Conservation (phyloP, 306 rosid genomes). For the Acacia crassicarpa region DNA sequence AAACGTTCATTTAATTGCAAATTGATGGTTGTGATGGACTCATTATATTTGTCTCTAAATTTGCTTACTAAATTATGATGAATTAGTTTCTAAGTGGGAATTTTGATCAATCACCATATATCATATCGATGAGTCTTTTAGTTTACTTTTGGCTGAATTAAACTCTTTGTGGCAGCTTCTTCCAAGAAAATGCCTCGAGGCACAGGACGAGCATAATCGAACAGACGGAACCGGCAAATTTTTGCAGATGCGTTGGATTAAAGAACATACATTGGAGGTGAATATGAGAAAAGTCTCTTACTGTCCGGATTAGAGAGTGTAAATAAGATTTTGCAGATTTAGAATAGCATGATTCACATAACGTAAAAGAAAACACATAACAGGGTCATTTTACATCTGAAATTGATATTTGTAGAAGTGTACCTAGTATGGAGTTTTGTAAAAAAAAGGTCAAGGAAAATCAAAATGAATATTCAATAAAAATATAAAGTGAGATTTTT, state of each 20-base stretch:
- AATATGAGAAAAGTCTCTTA: background rate
- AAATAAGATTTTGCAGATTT: constrained; percentile 31
- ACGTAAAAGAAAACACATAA: background rate
- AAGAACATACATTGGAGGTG: background rate
- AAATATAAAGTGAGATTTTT: no score
- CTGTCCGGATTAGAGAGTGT: constrained; percentile 11
- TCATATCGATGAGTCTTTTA: background rate
- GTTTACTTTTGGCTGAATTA: constrained; percentile 11
- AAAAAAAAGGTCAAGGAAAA: no score
- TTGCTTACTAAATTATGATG: background rate
- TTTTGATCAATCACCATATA: background rate
- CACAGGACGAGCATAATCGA: constrained; percentile 48
- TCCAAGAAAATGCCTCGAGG: constrained; percentile 77
- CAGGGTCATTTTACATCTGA: background rate
- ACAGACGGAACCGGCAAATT: constrained; percentile 7
- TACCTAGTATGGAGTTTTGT: no score
- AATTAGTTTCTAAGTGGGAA: background rate
- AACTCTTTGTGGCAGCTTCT: constrained; percentile 37
- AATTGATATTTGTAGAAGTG: background rate
- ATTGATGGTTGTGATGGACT: background rate
- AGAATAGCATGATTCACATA: background rate
- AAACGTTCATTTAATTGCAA: background rate
- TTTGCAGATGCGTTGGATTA: background rate
- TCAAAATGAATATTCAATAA: no score
- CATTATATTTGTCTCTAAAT: background rate